These are phyloP conservation scores for Stentor roeselii DNA, from an alignment of 73 alveolate genomes.

Conservation along the genomic window DNA sequence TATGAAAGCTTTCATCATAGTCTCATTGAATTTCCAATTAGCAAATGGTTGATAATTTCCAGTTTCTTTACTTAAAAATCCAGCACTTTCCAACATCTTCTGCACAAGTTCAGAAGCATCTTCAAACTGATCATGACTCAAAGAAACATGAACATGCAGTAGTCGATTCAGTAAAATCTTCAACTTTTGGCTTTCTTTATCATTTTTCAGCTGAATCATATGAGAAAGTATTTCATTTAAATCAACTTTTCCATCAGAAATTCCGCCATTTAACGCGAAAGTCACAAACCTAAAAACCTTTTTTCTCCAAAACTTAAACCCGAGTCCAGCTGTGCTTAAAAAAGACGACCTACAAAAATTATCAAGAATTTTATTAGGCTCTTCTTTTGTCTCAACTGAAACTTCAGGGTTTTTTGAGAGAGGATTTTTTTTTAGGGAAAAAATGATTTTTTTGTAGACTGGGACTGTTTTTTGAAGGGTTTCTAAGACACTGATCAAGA, in stretches of 20 bases:
- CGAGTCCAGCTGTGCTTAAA: constrained; percentile 32
- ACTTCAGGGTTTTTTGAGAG: constrained; percentile 26
- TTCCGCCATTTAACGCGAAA: constrained; percentile 53
- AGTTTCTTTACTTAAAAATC: not conserved
- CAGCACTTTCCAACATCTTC: not conserved
- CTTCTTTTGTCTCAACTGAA: not conserved
- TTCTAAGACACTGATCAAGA: constrained; percentile 31
- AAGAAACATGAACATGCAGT: not conserved
- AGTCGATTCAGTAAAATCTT: not conserved
- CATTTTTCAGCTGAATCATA: constrained; percentile 34
- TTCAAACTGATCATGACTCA: constrained; percentile 14
- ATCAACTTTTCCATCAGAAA: constrained; percentile 38
- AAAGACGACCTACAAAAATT: constrained; percentile 28
- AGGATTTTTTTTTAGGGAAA: constrained; percentile 24
- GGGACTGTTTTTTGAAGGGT: constrained; percentile 27
- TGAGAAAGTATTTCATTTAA: constrained; percentile 13
- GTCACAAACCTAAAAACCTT: constrained; percentile 34
- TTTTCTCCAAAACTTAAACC: constrained; percentile 36
- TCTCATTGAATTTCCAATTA: constrained; percentile 35
- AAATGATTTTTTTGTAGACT: constrained; percentile 29
- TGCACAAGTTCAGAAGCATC: constrained; percentile 27
- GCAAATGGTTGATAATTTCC: not conserved
- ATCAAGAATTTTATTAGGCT: constrained; percentile 32
- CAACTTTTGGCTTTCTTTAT: constrained; percentile 28
- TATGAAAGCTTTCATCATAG: constrained; percentile 38